Evolutionary conservation across 306 rosid genomes (phyloP), one percentile per base, ranked within the genome.

Genomic region (Pachyrhizus erosus): DNA sequence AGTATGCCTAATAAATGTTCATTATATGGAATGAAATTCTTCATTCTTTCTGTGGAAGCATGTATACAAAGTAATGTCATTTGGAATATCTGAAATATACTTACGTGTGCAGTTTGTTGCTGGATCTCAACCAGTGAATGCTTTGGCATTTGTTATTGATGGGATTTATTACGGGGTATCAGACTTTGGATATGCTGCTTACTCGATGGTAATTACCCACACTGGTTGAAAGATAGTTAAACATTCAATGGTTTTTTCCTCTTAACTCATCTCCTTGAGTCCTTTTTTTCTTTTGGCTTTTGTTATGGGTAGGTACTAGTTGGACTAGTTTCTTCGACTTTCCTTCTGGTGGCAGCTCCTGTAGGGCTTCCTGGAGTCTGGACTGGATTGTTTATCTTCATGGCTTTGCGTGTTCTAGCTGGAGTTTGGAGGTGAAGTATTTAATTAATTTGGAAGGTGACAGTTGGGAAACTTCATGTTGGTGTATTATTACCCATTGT

Each of bases 151-250:
- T 85, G 98, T 96, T 84, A 81, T 93, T 45, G 99, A 96, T 55
- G 98, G 99, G 55, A 92, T 96, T 72, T 96, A 93, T 82, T 93
- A 93, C 58, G 98, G 99, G 78, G 97, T 92, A 60, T 93, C 99
- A 51, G 99, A 96, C 92, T 96, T 87, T 43, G 93, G 80, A 86
- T 96, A 85, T 46, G 97, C 99, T 70, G 94, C 97, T 33, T 96
- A 96, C 91, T 93, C 99, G 5, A 93, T 87, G 98, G 99, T 96
- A 87, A 43, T 58, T 72, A 51, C 78, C 69, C 21, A 8, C 76
- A 83, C 8, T 62, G 21, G 67, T 55, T 79, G 70, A 49, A 57
- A 43, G 37, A 54, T 77, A 48, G 71, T 67, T 17, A 60, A 21
- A 58, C 51, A 43, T 76, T 73, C 48, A 26, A 43, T 76, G 21